phyloP scores from a whole-genome alignment of 805 yeast genomes.

The Starmerella davenportii region DNA sequence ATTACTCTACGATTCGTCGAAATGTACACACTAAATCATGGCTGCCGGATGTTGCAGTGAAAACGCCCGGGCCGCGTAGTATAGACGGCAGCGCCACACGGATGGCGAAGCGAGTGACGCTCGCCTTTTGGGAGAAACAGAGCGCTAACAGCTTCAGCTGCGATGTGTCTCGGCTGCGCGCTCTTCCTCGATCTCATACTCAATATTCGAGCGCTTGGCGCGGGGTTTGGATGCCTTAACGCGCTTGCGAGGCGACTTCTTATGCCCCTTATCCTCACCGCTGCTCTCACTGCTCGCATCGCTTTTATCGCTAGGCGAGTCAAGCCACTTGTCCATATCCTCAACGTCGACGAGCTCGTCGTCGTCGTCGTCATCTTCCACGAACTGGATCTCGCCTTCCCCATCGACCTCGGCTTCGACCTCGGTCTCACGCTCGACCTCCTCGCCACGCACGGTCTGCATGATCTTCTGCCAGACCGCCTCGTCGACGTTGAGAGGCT shows the following conservation, averaged over 20 bases:
- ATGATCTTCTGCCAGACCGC: slow-evolving; percentile 88
- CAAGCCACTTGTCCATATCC: slow-evolving; percentile 76
- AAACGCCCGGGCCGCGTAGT: too few relatives aligned
- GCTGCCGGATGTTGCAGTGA: too few relatives aligned
- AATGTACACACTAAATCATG: too few relatives aligned
- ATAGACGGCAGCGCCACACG: too few relatives aligned
- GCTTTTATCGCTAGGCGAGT: slow-evolving; percentile 20
- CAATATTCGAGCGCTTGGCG: slow-evolving; percentile 50
- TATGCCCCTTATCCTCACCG: slow-evolving; percentile 24
- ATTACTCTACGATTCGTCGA: too few relatives aligned
- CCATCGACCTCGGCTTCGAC: slow-evolving; percentile 32
- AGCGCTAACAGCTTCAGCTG: too few relatives aligned
- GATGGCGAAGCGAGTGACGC: too few relatives aligned
- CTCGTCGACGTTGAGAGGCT: slow-evolving; percentile 92
- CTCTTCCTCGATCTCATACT: slow-evolving; percentile 52
- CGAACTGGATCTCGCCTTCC: slow-evolving; percentile 60
- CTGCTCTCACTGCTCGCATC: slow-evolving; percentile 22
- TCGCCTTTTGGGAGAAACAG: too few relatives aligned
- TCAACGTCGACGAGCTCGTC: slow-evolving; percentile 67
- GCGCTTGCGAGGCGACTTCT: slow-evolving; percentile 18
- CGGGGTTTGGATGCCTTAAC: slow-evolving; percentile 9
- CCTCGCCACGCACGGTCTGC: slow-evolving; percentile 54
- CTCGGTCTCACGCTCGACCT: slow-evolving; percentile 36
- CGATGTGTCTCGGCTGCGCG: too few relatives aligned
- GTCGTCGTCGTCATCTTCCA: slow-evolving; percentile 64